Base-by-base conservation (phyloP, 2,329 filamentous ascomycete species). In the Aspergillus sp. region DNA sequence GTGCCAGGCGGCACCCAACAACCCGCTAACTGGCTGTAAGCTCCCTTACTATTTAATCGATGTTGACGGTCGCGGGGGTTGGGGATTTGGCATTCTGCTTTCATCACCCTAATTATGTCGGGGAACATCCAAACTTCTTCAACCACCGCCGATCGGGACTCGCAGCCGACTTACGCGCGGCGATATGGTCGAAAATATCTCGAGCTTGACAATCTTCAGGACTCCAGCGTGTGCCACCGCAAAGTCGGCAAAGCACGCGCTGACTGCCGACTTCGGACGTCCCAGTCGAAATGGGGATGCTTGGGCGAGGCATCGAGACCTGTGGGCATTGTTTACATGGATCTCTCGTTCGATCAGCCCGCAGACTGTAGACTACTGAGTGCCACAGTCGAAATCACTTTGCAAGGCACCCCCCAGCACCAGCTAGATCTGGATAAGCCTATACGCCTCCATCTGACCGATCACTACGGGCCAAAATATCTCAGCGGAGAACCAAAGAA, bases 391-490 rank as follows among this genome's bases (percentile, higher is more conserved):
- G 9, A 38, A 2, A 23, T 57, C 5, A 48, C 43, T 12, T 7
- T 38, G 9, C 7, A 10, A 57, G 25, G 56, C 25, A 4, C 57
- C 51, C 12, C 58, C 57, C 1, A 61, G 62, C 17, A 30, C 28
- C 28, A 12, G 28, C 28, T 0, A 1, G 28, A 30, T 4, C 28
- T 1, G 1, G 0, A 30, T 30, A 30, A 30, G 28, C 28, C 28
- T 12, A 4, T 30, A 1, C 28, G 28, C 9, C 28, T 30, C 28
- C 55, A 65, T 30, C 56, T 67, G 17, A 67, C 62, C 17, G 59
- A 67, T 25, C 60, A 61, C 41, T 67, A 62, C 51, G 66, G 66
- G 5, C 66, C 66, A 5, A 66, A 64, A 36, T 38, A 61, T 15
- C 62, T 67, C 10, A 36, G 52, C 36, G 66, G 65, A 9, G 39